Evolutionary conservation across 2,329 filamentous ascomycete species (phyloP), one percentile per base, ranked within the genome.

Genomic region (Calonectria montana): DNA sequence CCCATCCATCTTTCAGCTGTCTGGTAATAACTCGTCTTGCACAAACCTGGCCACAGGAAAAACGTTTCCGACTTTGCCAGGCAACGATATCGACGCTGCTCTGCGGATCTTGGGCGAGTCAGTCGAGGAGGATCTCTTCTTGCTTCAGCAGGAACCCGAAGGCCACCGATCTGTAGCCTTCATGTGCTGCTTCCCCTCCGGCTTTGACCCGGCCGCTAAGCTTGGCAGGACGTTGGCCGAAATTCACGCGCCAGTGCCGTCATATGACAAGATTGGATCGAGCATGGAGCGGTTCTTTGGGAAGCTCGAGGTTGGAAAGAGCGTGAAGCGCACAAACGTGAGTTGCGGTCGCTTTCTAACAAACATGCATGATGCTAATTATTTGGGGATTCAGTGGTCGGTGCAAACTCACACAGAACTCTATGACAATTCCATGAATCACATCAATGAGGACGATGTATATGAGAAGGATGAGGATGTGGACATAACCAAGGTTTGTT

Each of bases 211-310:
- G 0, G 82, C 85, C 0, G 57, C 78, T 2, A 90, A 90, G 78
- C 79, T 91, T 31, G 88, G 87, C 2, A 84, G 85, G 73, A 74
- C 84, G 12, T 78, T 91, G 23, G 79, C 79, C 50, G 87, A 88
- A 25, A 87, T 90, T 13, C 89, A 91, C 68, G 79, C 70, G 18
- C 87, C 87, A 0, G 89, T 91, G 43, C 89, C 89, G 0, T 82
- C 83, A 1, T 90, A 89, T 67, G 85, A 88, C 18, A 89, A 87
- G 80, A 89, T 91, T 31, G 88, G 86, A 0, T 76, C 81, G 0
- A 90, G 88, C 70, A 89, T 91, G 88, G 88, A 91, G 78, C 83
- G 84, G 7, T 89, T 87, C 77, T 90, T 91, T 72, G 75, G 77
- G 3, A 84, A 83, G 59, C 64, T 90, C 0, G 82, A 87, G 50